phyloP scores from a whole-genome alignment of 371 early-diverging fungal genomes.

The Smittium mucronatum region DNA sequence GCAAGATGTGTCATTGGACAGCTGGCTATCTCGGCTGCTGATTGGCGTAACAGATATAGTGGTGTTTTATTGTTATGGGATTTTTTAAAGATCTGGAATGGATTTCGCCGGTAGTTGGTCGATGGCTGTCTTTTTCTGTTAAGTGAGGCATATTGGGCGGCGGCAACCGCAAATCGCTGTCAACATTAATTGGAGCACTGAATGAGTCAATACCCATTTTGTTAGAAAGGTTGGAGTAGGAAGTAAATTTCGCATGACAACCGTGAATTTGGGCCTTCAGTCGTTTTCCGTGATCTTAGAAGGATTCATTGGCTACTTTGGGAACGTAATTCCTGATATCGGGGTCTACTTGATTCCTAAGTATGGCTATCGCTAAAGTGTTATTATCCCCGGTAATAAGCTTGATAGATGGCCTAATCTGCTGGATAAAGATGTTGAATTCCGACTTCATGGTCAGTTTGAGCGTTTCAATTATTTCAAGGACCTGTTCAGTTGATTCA shows the following conservation, averaged over 20 bases:
- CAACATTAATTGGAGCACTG: no score
- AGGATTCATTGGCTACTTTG: background rate
- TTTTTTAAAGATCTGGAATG: no score
- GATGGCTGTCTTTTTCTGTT: no score
- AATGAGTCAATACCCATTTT: background rate
- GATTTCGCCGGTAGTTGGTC: no score
- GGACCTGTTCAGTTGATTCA: background rate
- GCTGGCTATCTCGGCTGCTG: no score
- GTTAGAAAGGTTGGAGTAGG: background rate
- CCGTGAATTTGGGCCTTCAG: background rate
- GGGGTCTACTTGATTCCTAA: background rate
- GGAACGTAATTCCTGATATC: background rate
- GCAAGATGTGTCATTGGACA: no score
- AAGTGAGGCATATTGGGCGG: no score
- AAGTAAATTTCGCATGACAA: background rate
- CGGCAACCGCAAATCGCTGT: no score
- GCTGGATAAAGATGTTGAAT: background rate
- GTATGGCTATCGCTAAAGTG: background rate
- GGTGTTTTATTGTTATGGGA: no score
- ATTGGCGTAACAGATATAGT: no score
- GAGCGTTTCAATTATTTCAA: background rate
- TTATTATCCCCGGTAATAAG: background rate
- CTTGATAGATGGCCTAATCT: background rate
- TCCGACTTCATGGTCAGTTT: background rate
- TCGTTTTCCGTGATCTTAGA: background rate